These are phyloP conservation scores for Triticum urartu DNA, from an alignment of 176 grass and related monocot genomes.

Conservation along the genomic window DNA sequence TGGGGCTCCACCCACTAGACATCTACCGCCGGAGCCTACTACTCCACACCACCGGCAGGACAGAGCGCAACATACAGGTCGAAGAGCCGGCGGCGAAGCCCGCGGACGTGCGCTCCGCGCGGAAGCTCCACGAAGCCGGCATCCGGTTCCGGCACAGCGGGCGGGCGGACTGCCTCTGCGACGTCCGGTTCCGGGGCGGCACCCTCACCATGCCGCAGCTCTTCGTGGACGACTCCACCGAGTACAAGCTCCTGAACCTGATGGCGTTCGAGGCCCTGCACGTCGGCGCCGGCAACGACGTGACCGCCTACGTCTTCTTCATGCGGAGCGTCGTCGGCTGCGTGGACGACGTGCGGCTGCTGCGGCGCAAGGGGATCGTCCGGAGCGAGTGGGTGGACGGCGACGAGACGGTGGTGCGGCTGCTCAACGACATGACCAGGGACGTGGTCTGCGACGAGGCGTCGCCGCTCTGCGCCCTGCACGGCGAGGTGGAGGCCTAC, in stretches of 20 bases:
- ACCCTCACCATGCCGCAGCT: constrained; percentile 44
- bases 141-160: constrained; percentile 56
- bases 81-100: not conserved
- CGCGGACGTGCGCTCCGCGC: constrained; percentile 37
- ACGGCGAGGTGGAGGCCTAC: constrained; percentile 50
- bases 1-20: constrained; percentile 50
- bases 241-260: constrained; percentile 63
- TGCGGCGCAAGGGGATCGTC: constrained; percentile 48
- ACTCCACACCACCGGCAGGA: constrained; percentile 11
- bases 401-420: constrained; percentile 44
- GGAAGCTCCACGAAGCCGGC: constrained; percentile 59
- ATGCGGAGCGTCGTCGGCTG: constrained; percentile 65
- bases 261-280: constrained; percentile 69
- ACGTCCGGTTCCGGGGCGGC: constrained; percentile 43
- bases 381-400: constrained; percentile 41
- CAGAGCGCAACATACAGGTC: not conserved
- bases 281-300: constrained; percentile 44
- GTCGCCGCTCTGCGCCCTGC: constrained; percentile 45
- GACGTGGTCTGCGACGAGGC: constrained; percentile 55
- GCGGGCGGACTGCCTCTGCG: constrained; percentile 33
- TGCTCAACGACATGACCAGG: constrained; percentile 54
- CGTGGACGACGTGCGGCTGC: constrained; percentile 50
- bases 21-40: constrained; percentile 47
- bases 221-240: constrained; percentile 56
- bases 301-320: constrained; percentile 67